Percentiles rank a stretch among this genome's conserved stretches.
These are phyloP conservation scores for Geum urbanum DNA, from an alignment of 306 rosid genomes.

Conservation along the genomic window DNA sequence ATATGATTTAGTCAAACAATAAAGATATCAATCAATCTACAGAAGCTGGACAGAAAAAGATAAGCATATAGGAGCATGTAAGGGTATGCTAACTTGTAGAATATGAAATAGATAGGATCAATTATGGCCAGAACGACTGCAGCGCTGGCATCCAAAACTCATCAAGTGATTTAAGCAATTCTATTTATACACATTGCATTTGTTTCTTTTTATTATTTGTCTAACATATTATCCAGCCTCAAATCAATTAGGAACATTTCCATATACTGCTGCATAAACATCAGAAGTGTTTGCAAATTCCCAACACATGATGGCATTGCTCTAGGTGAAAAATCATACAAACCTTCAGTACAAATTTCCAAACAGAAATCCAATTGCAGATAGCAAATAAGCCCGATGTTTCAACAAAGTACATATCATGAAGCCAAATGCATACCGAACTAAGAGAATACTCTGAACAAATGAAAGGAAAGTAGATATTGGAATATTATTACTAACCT, in stretches of 20 bases:
- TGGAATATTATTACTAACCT: constrained; percentile 48
- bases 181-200: background rate
- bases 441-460: background rate
- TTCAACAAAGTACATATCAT: background rate
- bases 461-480: background rate
- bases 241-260: background rate
- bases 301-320: background rate
- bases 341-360: background rate
- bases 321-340: background rate
- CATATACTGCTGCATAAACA: background rate
- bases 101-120: background rate
- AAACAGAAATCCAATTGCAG: background rate
- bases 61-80: background rate
- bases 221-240: background rate
- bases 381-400: background rate
- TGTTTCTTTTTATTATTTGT: background rate
- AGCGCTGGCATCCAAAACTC: background rate
- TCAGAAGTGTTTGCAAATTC: background rate
- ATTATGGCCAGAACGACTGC: background rate
- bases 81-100: background rate
- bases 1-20: constrained; percentile 1
- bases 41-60: background rate
- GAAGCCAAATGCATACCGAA: background rate
- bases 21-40: background rate
- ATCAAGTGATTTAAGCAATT: background rate